Conservation (phyloP, 805 yeast species). For the Pichia phayaonensis region DNA sequence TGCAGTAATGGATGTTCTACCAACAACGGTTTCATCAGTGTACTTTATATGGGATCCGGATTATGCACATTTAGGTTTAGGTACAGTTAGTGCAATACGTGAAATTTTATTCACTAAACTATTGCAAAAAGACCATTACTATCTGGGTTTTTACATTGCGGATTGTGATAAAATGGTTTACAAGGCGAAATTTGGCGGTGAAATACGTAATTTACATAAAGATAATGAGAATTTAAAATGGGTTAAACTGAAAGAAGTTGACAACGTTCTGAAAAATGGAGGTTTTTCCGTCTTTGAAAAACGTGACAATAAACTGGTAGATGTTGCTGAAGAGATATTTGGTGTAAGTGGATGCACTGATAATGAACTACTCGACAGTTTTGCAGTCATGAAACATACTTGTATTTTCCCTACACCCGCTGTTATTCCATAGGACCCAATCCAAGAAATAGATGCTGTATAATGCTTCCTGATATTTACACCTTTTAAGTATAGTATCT, state of each 20-base stretch:
- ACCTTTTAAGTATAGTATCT: too few relatives aligned
- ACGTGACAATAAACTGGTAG: conserved; percentile 1
- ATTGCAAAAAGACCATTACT: conserved; percentile 49
- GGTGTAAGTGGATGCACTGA: conserved; percentile 29
- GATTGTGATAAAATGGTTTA: conserved; percentile 81
- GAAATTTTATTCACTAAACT: conserved; percentile 53
- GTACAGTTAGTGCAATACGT: conserved; percentile 67
- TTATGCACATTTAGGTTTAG: conserved; percentile 58
- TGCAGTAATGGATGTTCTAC: conserved; percentile 70
- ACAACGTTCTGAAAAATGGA: conserved; percentile 6
- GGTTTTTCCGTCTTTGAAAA: conserved; percentile 6
- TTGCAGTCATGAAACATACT: not conserved
- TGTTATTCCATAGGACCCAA: not conserved
- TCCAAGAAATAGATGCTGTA: too few relatives aligned
- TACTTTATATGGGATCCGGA: conserved; percentile 88
- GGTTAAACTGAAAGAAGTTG: conserved; percentile 12
- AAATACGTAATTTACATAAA: conserved; percentile 45
- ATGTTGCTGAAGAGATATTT: conserved; percentile 32
- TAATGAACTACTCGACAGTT: not conserved
- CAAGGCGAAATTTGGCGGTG: conserved; percentile 73
- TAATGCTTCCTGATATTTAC: too few relatives aligned
- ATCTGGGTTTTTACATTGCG: conserved; percentile 72
- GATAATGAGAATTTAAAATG: conserved; percentile 6
- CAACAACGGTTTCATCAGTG: conserved; percentile 71
- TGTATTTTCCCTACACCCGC: conserved; percentile 1